A percentile compares a stretch with the other conserved stretches of the same genome.
phyloP scores from a whole-genome alignment of 169 alveolate genomes.

The Eimeria sp. region DNA sequence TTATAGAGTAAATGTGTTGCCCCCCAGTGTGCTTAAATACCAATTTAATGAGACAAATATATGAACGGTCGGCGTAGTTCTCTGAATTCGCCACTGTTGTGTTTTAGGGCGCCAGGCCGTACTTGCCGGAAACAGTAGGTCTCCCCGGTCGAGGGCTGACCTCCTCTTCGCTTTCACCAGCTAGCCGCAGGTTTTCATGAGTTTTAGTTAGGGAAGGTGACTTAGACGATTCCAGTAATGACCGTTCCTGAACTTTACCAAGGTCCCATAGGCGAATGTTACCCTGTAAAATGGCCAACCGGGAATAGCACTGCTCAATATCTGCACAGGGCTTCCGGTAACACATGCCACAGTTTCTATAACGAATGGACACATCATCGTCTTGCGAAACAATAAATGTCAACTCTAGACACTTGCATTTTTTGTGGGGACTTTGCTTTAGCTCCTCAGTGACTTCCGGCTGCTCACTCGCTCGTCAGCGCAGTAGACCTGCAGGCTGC shows the following conservation, averaged over 20 bases:
- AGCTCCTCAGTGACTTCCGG: background rate
- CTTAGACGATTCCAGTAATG: background rate
- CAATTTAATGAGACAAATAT: background rate
- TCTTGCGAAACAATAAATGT: too few species aligned
- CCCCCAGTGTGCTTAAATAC: background rate
- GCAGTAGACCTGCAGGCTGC: conserved; percentile 34
- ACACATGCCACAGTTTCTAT: background rate
- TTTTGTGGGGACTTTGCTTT: background rate
- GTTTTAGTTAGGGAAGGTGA: background rate
- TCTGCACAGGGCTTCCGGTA: background rate
- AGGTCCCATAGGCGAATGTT: conserved; percentile 52
- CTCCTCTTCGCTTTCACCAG: background rate
- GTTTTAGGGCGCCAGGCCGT: background rate
- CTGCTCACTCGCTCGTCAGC: conserved; percentile 65
- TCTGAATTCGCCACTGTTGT: background rate
- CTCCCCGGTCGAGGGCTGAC: background rate
- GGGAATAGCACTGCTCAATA: background rate
- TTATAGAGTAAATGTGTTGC: background rate
- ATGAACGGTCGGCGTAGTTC: background rate
- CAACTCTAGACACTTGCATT: too few species aligned
- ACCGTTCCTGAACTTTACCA: conserved; percentile 42
- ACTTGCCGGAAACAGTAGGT: conserved; percentile 7
- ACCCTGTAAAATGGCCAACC: background rate
- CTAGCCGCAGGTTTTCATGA: background rate
- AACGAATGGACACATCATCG: too few species aligned